A percentile compares a stretch with the other conserved stretches of the same genome.
These are phyloP conservation scores for Microcyclosporella mali DNA, from an alignment of 2,329 filamentous ascomycete species.

Conservation along the genomic window DNA sequence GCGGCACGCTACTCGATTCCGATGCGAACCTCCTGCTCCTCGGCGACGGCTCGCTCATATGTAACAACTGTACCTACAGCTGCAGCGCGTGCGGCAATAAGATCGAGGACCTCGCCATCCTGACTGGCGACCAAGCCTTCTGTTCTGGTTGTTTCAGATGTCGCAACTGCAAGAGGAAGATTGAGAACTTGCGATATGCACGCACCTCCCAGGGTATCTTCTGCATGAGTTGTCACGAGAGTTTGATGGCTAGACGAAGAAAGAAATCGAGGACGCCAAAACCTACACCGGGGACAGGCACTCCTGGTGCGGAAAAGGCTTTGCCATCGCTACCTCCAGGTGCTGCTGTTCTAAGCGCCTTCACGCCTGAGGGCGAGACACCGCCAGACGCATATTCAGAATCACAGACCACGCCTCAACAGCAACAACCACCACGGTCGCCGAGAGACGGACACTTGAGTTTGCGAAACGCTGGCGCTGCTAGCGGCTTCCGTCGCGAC, in stretches of 20 bases:
- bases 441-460: slow-evolving; percentile 20
- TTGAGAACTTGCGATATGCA: slow-evolving; percentile 95
- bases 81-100: slow-evolving; percentile 95
- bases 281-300: slow-evolving; percentile 49
- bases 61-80: slow-evolving; percentile 99
- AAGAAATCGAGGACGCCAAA: slow-evolving; percentile 65
- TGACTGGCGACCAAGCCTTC: slow-evolving; percentile 96
- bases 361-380: slow-evolving; percentile 51
- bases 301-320: slow-evolving; percentile 62
- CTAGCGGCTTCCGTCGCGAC: slow-evolving; percentile 26
- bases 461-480: slow-evolving; percentile 24
- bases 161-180: slow-evolving; percentile 96
- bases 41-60: slow-evolving; percentile 95
- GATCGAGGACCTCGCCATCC: slow-evolving; percentile 94
- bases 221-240: slow-evolving; percentile 98
- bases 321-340: slow-evolving; percentile 82
- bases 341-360: slow-evolving; percentile 57
- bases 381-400: slow-evolving; percentile 59
- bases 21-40: slow-evolving; percentile 95
- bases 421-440: slow-evolving; percentile 37
- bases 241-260: slow-evolving; percentile 82
- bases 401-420: slow-evolving; percentile 48
- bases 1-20: slow-evolving; percentile 90
- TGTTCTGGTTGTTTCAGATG: slow-evolving; percentile 96
- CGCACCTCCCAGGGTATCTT: slow-evolving; percentile 97